Evolutionary conservation across 2,329 filamentous ascomycete species (phyloP).

Genomic region (Fusarium torulosum): DNA sequence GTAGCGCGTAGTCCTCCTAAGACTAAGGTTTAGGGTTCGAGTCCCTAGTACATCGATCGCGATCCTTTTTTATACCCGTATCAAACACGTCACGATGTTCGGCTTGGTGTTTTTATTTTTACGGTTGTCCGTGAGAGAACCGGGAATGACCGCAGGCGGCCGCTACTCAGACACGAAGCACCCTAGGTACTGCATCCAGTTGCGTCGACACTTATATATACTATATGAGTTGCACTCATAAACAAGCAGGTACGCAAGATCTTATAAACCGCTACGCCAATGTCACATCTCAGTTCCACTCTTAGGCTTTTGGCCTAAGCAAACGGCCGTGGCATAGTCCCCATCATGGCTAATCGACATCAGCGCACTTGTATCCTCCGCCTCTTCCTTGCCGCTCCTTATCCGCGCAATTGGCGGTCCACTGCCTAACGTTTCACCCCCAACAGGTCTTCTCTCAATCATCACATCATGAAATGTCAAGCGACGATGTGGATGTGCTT

Average conservation of each 20-base stretch:
- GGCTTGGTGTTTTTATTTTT: slow-evolving; percentile 15
- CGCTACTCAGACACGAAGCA: not conserved
- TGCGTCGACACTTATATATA: not conserved
- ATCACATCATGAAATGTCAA: slow-evolving; percentile 73
- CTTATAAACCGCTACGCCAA: not conserved
- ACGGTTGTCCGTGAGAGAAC: not conserved
- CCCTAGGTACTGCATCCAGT: not conserved
- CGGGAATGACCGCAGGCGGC: too few species aligned
- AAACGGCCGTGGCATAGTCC: slow-evolving; percentile 81
- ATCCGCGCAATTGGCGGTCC: slow-evolving; percentile 62
- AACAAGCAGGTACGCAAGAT: not conserved
- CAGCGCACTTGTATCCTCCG: slow-evolving; percentile 67
- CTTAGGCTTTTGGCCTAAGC: slow-evolving; percentile 61
- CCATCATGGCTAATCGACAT: slow-evolving; percentile 91
- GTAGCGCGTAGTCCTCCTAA: slow-evolving; percentile 58
- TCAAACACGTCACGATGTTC: not conserved
- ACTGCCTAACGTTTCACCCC: slow-evolving; percentile 50
- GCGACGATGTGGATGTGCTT: slow-evolving; percentile 72
- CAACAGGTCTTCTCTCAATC: slow-evolving; percentile 53
- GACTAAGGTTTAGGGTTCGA: slow-evolving; percentile 58
- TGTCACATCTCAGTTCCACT: not conserved
- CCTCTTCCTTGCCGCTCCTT: slow-evolving; percentile 46
- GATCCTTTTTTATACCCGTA: too few species aligned
- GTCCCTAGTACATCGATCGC: slow-evolving; percentile 52
- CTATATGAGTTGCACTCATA: not conserved